Percentiles rank a stretch among this genome's conserved stretches.
phyloP scores from a whole-genome alignment of 495 filamentous ascomycete genomes.

The Aspergillus homomorphus region DNA sequence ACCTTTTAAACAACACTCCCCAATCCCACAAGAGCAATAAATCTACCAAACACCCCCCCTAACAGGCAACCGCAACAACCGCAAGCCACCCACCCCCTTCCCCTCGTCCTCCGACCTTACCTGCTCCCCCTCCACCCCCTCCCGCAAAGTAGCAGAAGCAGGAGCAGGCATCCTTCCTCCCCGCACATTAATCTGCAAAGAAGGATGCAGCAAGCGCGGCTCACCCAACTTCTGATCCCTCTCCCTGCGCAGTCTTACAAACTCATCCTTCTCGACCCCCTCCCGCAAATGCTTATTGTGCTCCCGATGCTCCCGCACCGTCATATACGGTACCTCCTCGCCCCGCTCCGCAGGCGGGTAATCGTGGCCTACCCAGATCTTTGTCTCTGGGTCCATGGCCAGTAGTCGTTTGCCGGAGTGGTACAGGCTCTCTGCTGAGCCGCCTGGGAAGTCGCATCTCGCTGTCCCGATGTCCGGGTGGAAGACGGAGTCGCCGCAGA shows the following conservation, averaged over 20 bases:
- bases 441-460: constrained; percentile 59
- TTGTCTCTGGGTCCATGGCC: constrained; percentile 38
- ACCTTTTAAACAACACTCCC: no score
- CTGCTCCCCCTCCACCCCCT: neutral
- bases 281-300: constrained; percentile 53
- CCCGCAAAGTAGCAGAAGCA: no score
- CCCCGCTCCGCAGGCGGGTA: constrained; percentile 38
- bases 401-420: constrained; percentile 46
- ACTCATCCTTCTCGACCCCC: constrained; percentile 41
- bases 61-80: neutral
- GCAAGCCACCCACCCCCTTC: neutral
- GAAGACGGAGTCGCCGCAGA: constrained; percentile 61
- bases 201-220: constrained; percentile 53
- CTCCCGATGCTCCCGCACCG: constrained; percentile 46
- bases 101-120: no score
- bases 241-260: constrained; percentile 44
- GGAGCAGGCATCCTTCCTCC: constrained; percentile 45
- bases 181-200: constrained; percentile 59
- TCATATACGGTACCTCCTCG: constrained; percentile 41
- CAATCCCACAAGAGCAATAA: no score
- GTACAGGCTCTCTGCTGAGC: constrained; percentile 45
- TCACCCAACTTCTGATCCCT: constrained; percentile 47
- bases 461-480: constrained; percentile 57
- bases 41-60: no score
- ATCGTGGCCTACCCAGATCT: constrained; percentile 52